Conservation (phyloP, 2,329 filamentous ascomycete genomes). For the Colletotrichum sp. region DNA sequence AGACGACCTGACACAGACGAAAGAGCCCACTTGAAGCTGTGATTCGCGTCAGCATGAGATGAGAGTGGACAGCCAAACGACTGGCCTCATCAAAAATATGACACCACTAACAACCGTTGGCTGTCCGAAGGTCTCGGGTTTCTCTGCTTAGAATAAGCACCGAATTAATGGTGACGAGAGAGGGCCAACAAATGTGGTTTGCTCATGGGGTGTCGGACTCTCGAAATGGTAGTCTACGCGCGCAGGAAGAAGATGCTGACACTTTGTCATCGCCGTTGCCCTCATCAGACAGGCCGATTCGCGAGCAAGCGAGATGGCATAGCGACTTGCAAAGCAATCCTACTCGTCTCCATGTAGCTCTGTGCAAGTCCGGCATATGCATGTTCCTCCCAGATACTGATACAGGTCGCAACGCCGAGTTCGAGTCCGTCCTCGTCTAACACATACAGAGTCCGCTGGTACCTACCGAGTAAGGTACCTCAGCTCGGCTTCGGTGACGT, state of each 20-base stretch:
- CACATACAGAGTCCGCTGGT: background rate
- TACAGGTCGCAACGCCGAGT: background rate
- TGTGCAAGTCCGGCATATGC: conserved; percentile 1
- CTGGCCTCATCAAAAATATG: background rate
- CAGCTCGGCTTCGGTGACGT: background rate
- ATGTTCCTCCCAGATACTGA: background rate
- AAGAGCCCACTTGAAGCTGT: background rate
- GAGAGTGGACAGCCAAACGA: conserved; percentile 1
- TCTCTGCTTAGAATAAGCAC: background rate
- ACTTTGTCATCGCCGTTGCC: background rate
- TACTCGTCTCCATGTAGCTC: background rate
- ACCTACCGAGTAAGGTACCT: background rate
- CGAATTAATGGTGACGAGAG: background rate
- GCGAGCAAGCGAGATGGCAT: background rate
- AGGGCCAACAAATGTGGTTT: background rate
- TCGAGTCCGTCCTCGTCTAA: background rate
- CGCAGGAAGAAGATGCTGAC: background rate
- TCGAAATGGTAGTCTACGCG: background rate
- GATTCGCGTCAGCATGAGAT: background rate
- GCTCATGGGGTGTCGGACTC: background rate
- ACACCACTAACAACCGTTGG: background rate
- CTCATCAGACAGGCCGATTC: background rate
- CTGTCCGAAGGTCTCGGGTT: background rate
- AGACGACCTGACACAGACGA: conserved; percentile 1
- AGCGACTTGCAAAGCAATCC: background rate